phyloP scores from a whole-genome alignment of 495 filamentous ascomycete species.

The Neurospora sp. region DNA sequence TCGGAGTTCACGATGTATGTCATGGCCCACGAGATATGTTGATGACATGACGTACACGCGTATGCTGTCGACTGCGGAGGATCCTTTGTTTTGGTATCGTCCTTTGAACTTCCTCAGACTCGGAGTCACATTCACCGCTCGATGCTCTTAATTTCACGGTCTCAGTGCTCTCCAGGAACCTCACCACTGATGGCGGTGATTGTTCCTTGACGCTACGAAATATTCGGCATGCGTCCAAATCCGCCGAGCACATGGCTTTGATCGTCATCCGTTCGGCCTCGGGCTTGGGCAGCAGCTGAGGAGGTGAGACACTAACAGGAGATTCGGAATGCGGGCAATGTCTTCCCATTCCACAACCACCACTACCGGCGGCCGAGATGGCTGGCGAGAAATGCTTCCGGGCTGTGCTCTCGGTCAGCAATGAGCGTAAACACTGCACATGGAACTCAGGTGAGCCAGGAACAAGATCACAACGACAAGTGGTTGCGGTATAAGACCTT shows the following conservation, averaged over 20 bases:
- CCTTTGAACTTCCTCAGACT: neutral
- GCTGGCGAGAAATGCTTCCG: neutral
- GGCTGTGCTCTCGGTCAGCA: neutral
- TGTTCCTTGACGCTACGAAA: neutral
- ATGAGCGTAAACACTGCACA: neutral
- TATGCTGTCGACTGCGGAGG: neutral
- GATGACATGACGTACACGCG: neutral
- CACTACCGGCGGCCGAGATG: neutral
- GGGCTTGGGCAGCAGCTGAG: neutral
- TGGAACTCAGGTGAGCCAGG: neutral
- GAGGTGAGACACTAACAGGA: neutral
- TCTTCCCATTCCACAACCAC: conserved; percentile 4
- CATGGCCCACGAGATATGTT: neutral
- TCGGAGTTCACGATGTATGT: neutral
- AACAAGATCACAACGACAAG: neutral
- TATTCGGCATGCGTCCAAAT: neutral
- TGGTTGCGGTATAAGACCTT: conserved; percentile 1
- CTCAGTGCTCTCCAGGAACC: neutral
- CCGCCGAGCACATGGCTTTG: neutral
- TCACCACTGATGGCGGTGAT: neutral
- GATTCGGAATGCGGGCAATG: conserved; percentile 5
- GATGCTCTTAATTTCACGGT: neutral
- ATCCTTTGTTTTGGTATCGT: neutral
- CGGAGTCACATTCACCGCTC: neutral
- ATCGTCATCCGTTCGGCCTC: neutral